phyloP scores from a whole-genome alignment of 169 alveolate species.

The Cryptosporidium canis region DNA sequence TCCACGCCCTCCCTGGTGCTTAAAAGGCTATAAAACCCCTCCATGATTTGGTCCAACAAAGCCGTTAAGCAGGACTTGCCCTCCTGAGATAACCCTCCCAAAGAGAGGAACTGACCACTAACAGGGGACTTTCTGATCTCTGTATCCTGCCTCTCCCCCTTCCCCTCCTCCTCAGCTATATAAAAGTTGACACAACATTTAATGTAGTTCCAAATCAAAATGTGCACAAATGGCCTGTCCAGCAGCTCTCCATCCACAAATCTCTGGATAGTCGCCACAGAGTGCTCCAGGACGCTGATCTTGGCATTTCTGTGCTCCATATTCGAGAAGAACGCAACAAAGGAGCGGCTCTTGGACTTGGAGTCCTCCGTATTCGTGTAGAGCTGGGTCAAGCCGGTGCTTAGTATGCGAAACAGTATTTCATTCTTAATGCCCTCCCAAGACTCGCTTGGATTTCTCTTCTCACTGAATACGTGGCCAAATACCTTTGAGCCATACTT shows the following conservation, averaged over 20 bases:
- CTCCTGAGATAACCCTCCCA: constrained; percentile 7
- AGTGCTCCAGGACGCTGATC: constrained; percentile 37
- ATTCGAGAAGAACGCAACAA: neutral
- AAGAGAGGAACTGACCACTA: neutral
- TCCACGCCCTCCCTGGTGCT: constrained; percentile 69
- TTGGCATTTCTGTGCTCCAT: constrained; percentile 16
- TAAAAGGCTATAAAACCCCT: constrained; percentile 37
- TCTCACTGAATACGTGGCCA: constrained; percentile 62
- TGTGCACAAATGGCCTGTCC: constrained; percentile 44
- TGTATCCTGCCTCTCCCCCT: neutral
- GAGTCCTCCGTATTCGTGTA: neutral
- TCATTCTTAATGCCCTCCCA: constrained; percentile 40
- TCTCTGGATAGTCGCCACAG: constrained; percentile 29
- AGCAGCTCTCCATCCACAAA: constrained; percentile 60
- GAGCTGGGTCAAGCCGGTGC: constrained; percentile 30
- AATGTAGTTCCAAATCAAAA: constrained; percentile 64
- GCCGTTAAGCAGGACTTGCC: neutral
- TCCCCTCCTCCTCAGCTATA: neutral
- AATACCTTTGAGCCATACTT: constrained; percentile 49
- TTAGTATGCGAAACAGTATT: constrained; percentile 5
- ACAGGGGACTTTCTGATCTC: neutral
- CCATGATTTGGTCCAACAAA: constrained; percentile 45
- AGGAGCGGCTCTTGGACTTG: neutral
- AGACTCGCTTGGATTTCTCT: constrained; percentile 55
- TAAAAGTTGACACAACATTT: constrained; percentile 50